Conservation (phyloP, 371 early-diverging fungal species). For the Vairimorpha necatrix region DNA sequence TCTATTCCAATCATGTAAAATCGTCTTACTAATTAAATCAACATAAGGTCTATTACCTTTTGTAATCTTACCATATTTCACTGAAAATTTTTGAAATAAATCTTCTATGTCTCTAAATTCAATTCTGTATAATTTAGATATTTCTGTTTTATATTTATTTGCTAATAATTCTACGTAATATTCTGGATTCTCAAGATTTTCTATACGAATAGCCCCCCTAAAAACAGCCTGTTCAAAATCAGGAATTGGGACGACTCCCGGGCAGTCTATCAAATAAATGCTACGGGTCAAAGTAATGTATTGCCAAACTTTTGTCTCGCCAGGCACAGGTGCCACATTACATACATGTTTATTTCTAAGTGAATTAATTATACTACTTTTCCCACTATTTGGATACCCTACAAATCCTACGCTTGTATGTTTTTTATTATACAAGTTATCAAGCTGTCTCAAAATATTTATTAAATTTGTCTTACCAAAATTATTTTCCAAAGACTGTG, state of each 20-base stretch:
- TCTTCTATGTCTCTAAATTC: conserved; percentile 75
- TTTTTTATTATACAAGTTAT: conserved; percentile 77
- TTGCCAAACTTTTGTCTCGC: conserved; percentile 99
- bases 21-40: conserved; percentile 83
- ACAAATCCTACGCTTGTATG: conserved; percentile 71
- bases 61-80: conserved; percentile 79
- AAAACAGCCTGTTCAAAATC: conserved; percentile 85
- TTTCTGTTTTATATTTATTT: conserved; percentile 77
- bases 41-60: conserved; percentile 93
- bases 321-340: conserved; percentile 94
- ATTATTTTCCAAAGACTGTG: conserved; percentile 80
- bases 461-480: conserved; percentile 95
- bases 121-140: conserved; percentile 79
- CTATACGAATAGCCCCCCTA: conserved; percentile 91
- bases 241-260: conserved; percentile 87
- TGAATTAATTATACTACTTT: conserved; percentile 93
- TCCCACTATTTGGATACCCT: conserved; percentile 65
- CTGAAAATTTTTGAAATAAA: conserved; percentile 79
- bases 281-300: conserved; percentile 95
- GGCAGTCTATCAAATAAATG: conserved; percentile 96
- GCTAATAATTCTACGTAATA: conserved; percentile 80
- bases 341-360: conserved; percentile 88
- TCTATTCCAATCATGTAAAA: conserved; percentile 93
- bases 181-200: conserved; percentile 84
- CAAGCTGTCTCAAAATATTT: conserved; percentile 88